phyloP scores from a whole-genome alignment of 2,329 filamentous ascomycete species.

The Colletotrichum sp. region DNA sequence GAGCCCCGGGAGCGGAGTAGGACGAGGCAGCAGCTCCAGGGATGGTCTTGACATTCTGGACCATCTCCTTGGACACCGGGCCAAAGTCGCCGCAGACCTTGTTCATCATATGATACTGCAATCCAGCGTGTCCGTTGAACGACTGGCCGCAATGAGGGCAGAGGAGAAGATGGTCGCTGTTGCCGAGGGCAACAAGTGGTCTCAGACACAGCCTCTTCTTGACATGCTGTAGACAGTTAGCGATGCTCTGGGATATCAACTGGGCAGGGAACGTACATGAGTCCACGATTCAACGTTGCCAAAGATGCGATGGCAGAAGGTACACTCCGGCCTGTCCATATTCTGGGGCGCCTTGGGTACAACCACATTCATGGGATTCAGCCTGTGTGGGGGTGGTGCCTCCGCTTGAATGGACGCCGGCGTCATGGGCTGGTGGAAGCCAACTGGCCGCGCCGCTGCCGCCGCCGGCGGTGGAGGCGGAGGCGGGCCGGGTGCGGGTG shows the following conservation, averaged over 20 bases:
- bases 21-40: background rate
- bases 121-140: constrained; percentile 45
- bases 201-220: constrained; percentile 37
- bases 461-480: background rate
- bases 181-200: constrained; percentile 9
- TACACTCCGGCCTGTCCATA: background rate
- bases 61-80: background rate
- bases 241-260: background rate
- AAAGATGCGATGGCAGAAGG: constrained; percentile 23
- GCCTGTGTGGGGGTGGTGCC: background rate
- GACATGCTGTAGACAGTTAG: constrained; percentile 33
- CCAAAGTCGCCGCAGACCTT: constrained; percentile 51
- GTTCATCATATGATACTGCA: constrained; percentile 49
- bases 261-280: constrained; percentile 12
- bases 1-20: background rate
- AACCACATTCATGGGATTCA: background rate
- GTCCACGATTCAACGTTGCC: background rate
- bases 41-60: background rate
- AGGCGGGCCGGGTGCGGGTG: background rate
- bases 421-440: background rate
- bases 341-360: background rate
- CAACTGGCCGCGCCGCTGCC: background rate
- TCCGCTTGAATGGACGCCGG: background rate
- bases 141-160: constrained; percentile 52
- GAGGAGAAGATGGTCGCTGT: constrained; percentile 23